Percentiles rank a stretch among this genome's conserved stretches.
phyloP scores from a whole-genome alignment of 805 yeast species.

The Candida germanica region DNA sequence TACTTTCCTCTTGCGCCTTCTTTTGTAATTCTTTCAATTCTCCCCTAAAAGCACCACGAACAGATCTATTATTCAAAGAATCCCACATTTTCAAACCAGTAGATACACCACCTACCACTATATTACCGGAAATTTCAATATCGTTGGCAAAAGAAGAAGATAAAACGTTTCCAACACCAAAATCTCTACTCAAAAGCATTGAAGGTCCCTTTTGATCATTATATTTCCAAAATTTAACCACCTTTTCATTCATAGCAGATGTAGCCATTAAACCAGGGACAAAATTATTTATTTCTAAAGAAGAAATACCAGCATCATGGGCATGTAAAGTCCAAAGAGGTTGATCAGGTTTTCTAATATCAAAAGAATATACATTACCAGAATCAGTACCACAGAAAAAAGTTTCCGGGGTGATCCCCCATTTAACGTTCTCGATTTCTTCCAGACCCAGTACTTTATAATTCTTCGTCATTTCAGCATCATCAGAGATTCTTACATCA shows the following conservation, averaged over 20 bases:
- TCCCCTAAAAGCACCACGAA: conserved; percentile 63
- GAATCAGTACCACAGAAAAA: conserved; percentile 89
- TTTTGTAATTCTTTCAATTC: conserved; percentile 55
- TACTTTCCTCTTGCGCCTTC: conserved; percentile 57
- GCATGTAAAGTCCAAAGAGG: conserved; percentile 97
- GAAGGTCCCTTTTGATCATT: conserved; percentile 53
- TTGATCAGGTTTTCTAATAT: conserved; percentile 62
- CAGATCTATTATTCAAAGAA: conserved; percentile 74
- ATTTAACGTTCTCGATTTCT: conserved; percentile 79
- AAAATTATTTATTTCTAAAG: conserved; percentile 65
- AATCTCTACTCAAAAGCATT: conserved; percentile 86
- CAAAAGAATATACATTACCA: conserved; percentile 87
- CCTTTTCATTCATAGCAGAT: conserved; percentile 88
- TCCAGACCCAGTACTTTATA: conserved; percentile 65
- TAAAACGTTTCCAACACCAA: conserved; percentile 91
- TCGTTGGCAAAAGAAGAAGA: conserved; percentile 83
- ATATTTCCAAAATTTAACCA: conserved; percentile 84
- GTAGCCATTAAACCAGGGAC: conserved; percentile 77
- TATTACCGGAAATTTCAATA: conserved; percentile 76
- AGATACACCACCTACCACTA: conserved; percentile 83
- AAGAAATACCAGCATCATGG: conserved; percentile 90
- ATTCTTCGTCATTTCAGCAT: conserved; percentile 53
- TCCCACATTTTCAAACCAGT: conserved; percentile 93
- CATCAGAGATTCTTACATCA: conserved; percentile 78
- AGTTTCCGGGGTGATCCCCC: conserved; percentile 53